phyloP scores from a whole-genome alignment of 495 filamentous ascomycete genomes.

The Hypomontagnella submonticulosa region DNA sequence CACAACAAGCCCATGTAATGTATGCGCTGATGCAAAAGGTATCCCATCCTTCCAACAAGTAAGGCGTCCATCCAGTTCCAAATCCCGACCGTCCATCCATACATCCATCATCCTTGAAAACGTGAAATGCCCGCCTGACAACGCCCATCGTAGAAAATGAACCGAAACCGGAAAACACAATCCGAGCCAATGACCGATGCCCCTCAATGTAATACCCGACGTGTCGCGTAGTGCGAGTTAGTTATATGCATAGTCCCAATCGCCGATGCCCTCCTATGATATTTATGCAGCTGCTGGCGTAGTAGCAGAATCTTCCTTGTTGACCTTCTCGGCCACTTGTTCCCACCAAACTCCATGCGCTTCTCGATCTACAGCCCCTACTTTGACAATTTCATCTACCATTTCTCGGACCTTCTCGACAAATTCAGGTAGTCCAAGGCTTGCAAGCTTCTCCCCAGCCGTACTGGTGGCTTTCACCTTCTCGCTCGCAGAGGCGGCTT shows the following conservation, averaged over 20 bases:
- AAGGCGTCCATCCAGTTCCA: conserved; percentile 33
- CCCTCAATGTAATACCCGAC: conserved; percentile 27
- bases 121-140: conserved; percentile 35
- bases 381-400: conserved; percentile 79
- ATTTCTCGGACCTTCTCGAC: conserved; percentile 83
- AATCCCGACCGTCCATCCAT: conserved; percentile 22
- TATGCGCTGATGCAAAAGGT: conserved; percentile 45
- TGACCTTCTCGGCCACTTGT: conserved; percentile 63
- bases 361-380: conserved; percentile 81
- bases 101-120: conserved; percentile 25
- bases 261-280: conserved; percentile 6
- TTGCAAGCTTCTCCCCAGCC: conserved; percentile 83
- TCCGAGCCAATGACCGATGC: conserved; percentile 29
- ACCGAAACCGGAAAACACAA: conserved; percentile 32
- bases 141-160: conserved; percentile 34
- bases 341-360: conserved; percentile 87
- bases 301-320: conserved; percentile 48
- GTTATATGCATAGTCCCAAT: conserved; percentile 6
- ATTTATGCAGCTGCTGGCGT: conserved; percentile 18
- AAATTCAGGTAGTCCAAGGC: conserved; percentile 87
- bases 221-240: conserved; percentile 19
- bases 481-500: conserved; percentile 80
- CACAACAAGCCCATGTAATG: conserved; percentile 15
- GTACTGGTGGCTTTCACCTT: conserved; percentile 81
- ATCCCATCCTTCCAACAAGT: conserved; percentile 34